Evolutionary conservation across 2,329 filamentous ascomycete genomes (phyloP), one percentile per base, ranked within the genome.

Genomic region (Fusarium denticulatum): DNA sequence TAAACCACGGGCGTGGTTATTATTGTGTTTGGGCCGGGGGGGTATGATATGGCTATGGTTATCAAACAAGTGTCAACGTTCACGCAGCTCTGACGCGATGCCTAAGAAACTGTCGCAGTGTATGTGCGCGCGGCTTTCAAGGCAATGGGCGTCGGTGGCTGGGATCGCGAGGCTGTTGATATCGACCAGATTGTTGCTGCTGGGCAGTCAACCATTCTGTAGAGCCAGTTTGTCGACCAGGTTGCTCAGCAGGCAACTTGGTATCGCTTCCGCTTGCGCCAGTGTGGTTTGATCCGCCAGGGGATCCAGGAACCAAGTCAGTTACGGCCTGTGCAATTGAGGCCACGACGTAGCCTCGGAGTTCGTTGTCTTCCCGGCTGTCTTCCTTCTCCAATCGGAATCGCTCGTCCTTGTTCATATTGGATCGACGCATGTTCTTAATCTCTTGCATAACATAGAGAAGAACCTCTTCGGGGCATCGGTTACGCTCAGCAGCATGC

Each of bases 391-490:
- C 92, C 20, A 96, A 86, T 46, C 90, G 88, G 83, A 95, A 95
- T 67, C 93, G 92, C 77, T 97, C 92, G 24, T 96, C 92, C 85
- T 98, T 97, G 81, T 88, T 87, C 87, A 97, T 90, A 83, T 97
- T 95, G 78, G 90, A 88, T 58, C 96, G 91, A 78, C 96, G 93
- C 78, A 96, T 89, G 71, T 91, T 90, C 78, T 94, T 94, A 79
- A 99, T 96, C 85, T 98, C 96, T 76, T 95, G 92, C 84, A 96
- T 92, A 72, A 98, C 94, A 86, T 95, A 95, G 22, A 97, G 88
- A 69, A 98, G 88, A 11, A 97, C 96, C 72, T 96, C 93, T 82
- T 99, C 96, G 0, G 96, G 91, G 76, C 93, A 95, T 76, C 91
- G 90, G 74, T 88, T 94, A 73, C 96, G 92, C 71, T 93, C 90